Percentiles rank a stretch among this genome's conserved stretches.
These are phyloP conservation scores for Tritrichomonas musculus DNA, from an alignment of 208 protist species.

Conservation along the genomic window DNA sequence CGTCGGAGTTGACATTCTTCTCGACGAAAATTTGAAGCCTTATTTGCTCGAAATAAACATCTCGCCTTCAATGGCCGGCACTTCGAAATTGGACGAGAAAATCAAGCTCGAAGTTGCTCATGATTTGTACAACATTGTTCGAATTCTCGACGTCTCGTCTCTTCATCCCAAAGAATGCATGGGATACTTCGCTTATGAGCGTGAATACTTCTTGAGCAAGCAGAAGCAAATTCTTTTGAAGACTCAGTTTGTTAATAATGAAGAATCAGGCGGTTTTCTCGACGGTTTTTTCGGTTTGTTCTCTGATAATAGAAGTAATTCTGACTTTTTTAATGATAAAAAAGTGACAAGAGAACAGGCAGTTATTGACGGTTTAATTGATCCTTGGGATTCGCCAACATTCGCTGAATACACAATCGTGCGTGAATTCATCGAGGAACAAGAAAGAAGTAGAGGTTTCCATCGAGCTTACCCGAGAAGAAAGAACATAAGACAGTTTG, in stretches of 20 bases:
- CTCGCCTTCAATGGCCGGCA: constrained; percentile 33
- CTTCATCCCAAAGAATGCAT: not conserved
- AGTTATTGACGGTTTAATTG: not conserved
- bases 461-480: not conserved
- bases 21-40: constrained; percentile 74
- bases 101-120: not conserved
- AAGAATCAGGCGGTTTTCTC: too few species aligned
- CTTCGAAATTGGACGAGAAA: not conserved
- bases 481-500: not conserved
- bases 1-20: constrained; percentile 83
- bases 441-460: constrained; percentile 6
- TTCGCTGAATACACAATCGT: not conserved
- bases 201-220: too few species aligned
- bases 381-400: not conserved
- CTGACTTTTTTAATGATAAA: not conserved
- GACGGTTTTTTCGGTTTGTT: too few species aligned
- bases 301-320: too few species aligned
- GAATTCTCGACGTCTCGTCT: not conserved
- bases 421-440: not conserved
- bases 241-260: too few species aligned
- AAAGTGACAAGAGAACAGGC: not conserved
- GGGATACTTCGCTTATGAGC: not conserved
- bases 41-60: constrained; percentile 89
- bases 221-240: too few species aligned
- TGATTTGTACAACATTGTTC: not conserved